Percentiles rank a stretch among this genome's conserved stretches.
These are phyloP conservation scores for Phytophthora tubulina DNA, from an alignment of 352 stramenopile species.

Conservation along the genomic window DNA sequence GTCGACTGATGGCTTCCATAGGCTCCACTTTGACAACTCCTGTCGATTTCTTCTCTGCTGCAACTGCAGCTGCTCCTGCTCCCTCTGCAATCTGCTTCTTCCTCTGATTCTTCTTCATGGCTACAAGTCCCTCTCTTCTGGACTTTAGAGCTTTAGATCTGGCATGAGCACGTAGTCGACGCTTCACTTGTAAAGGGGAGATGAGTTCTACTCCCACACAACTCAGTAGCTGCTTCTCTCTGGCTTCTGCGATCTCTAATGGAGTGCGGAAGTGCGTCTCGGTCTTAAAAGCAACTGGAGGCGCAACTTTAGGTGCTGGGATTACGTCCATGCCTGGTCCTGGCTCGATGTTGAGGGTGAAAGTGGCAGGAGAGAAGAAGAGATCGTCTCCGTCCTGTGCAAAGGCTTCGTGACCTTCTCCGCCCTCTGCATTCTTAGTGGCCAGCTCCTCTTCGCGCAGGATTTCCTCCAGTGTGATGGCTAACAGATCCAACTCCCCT, in stretches of 20 bases:
- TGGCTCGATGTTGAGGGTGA: slow-evolving; percentile 68
- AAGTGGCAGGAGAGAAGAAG: slow-evolving; percentile 80
- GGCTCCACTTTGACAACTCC: slow-evolving; percentile 91
- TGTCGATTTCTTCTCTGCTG: slow-evolving; percentile 63
- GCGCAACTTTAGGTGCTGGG: slow-evolving; percentile 15
- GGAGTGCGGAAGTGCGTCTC: slow-evolving; percentile 61
- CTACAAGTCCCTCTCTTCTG: slow-evolving; percentile 39
- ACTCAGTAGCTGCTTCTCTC: slow-evolving; percentile 85
- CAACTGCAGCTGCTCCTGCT: slow-evolving; percentile 21
- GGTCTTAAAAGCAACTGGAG: slow-evolving; percentile 22
- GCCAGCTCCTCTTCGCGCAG: slow-evolving; percentile 74
- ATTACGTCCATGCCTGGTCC: slow-evolving; percentile 79
- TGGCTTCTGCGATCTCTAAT: slow-evolving; percentile 81
- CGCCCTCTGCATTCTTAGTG: slow-evolving; percentile 38
- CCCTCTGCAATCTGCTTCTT: slow-evolving; percentile 66
- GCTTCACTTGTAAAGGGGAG: slow-evolving; percentile 86
- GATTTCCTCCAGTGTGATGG: slow-evolving; percentile 81
- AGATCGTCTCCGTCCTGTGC: slow-evolving; percentile 58
- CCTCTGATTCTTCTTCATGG: slow-evolving; percentile 50
- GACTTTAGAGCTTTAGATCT: slow-evolving; percentile 65
- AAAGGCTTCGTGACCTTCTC: slow-evolving; percentile 6
- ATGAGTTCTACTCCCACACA: slow-evolving; percentile 86
- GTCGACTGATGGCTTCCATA: slow-evolving; percentile 90
- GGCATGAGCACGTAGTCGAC: slow-evolving; percentile 69
- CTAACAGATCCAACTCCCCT: slow-evolving; percentile 66